These are phyloP conservation scores for Moesziomyces antarcticus DNA, from an alignment of 1,284 basidiomycete species.

Conservation along the genomic window DNA sequence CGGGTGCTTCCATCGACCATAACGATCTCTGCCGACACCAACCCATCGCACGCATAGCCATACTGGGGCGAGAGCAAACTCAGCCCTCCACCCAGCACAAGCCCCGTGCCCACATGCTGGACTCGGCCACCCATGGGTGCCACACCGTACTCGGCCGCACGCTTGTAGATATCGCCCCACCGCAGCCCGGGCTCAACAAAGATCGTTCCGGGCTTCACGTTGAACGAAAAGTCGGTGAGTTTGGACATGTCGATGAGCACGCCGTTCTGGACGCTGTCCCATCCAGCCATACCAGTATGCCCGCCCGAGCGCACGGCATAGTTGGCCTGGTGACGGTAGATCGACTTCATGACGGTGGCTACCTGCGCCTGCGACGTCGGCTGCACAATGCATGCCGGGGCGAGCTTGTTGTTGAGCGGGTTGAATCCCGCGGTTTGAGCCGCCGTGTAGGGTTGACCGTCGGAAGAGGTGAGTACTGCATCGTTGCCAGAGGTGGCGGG, in stretches of 20 bases:
- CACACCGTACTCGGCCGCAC: constrained; percentile 14
- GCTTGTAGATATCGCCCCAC: constrained; percentile 41
- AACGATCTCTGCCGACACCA: constrained; percentile 27
- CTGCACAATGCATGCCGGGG: constrained; percentile 32
- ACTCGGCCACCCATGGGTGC: constrained; percentile 44
- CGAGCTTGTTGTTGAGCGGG: constrained; percentile 31
- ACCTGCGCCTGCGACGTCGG: constrained; percentile 14
- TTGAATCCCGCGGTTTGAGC: constrained; percentile 20
- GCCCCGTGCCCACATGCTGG: constrained; percentile 41
- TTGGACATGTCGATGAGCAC: constrained; percentile 38
- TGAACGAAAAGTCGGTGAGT: constrained; percentile 30
- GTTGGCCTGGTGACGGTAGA: constrained; percentile 11
- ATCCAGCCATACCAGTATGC: constrained; percentile 46
- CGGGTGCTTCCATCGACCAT: constrained; percentile 20
- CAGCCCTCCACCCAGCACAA: constrained; percentile 49
- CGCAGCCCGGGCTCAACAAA: constrained; percentile 33
- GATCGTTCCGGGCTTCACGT: constrained; percentile 1
- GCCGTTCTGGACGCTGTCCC: constrained; percentile 31
- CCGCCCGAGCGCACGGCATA: constrained; percentile 54
- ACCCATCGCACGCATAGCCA: constrained; percentile 45
- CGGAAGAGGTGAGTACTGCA: constrained; percentile 10
- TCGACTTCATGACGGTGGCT: constrained; percentile 6
- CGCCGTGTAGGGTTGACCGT: constrained; percentile 6
- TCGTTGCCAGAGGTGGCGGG: not conserved
- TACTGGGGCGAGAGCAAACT: constrained; percentile 31